phyloP scores from a whole-genome alignment of 2,329 filamentous ascomycete species.

The Neoarthrinium moseri region DNA sequence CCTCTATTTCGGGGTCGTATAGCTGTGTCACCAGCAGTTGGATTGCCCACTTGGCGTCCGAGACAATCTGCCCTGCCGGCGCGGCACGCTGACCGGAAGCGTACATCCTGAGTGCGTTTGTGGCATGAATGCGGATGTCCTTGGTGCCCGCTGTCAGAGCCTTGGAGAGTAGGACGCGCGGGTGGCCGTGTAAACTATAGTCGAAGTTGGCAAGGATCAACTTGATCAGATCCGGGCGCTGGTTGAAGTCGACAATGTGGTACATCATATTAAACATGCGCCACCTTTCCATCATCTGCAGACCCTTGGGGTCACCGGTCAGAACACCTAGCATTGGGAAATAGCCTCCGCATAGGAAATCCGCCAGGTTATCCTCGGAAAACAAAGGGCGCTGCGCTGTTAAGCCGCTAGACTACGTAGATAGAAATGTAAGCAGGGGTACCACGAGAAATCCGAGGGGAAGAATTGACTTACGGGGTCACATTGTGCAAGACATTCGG shows the following conservation, averaged over 20 bases:
- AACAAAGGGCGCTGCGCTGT: constrained; percentile 88
- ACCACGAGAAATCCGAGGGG: constrained; percentile 19
- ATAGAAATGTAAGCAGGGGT: too few relatives aligned
- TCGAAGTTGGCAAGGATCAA: constrained; percentile 88
- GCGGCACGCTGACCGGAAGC: constrained; percentile 56
- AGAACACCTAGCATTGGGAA: constrained; percentile 89
- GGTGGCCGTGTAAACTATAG: constrained; percentile 84
- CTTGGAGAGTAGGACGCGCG: constrained; percentile 89
- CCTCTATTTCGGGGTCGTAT: constrained; percentile 95
- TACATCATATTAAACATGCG: constrained; percentile 99
- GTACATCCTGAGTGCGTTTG: constrained; percentile 83
- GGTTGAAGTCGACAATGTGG: constrained; percentile 88
- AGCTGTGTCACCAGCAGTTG: constrained; percentile 95
- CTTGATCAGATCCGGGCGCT: constrained; percentile 88
- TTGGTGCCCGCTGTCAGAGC: constrained; percentile 90
- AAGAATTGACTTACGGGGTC: constrained; percentile 65
- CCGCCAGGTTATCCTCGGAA: constrained; percentile 76
- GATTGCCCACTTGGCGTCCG: constrained; percentile 92
- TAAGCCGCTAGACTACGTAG: constrained; percentile 65
- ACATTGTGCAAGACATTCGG: constrained; percentile 92
- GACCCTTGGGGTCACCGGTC: constrained; percentile 77
- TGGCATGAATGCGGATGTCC: constrained; percentile 86
- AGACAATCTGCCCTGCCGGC: constrained; percentile 40
- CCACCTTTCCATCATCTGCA: constrained; percentile 92
- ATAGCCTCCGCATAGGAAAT: constrained; percentile 89